Conservation (phyloP, 2,329 filamentous ascomycete species). For the Alternaria viburni region DNA sequence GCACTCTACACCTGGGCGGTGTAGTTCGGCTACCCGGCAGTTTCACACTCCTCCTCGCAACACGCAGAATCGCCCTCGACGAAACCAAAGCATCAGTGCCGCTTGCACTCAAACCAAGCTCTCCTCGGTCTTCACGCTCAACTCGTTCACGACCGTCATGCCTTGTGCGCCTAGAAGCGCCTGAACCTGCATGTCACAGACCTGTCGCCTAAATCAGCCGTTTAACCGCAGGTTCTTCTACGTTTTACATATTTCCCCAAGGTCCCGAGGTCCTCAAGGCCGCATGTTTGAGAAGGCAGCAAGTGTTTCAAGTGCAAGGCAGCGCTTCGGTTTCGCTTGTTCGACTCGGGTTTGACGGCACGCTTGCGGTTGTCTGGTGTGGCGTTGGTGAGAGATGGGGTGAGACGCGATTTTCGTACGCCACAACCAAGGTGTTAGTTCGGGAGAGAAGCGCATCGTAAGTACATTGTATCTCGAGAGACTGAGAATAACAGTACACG, state of each 20-base stretch:
- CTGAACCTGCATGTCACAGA: neutral
- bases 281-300: constrained; percentile 4
- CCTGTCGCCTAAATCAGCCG: constrained; percentile 1
- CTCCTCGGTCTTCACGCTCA: neutral
- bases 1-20: neutral
- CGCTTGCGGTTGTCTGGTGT: neutral
- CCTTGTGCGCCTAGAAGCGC: neutral
- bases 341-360: neutral
- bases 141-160: neutral
- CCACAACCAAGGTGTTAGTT: neutral
- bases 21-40: neutral
- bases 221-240: constrained; percentile 14
- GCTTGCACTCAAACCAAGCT: neutral
- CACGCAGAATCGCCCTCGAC: neutral
- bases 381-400: neutral
- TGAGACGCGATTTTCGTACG: neutral
- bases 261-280: constrained; percentile 3
- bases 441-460: neutral
- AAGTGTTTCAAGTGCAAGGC: constrained; percentile 4
- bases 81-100: neutral
- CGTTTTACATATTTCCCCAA: constrained; percentile 9
- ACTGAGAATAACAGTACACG: neutral
- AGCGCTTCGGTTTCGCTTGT: constrained; percentile 1
- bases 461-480: neutral
- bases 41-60: neutral